Conservation (phyloP, 2,329 filamentous ascomycete species). For the Claviceps fusiformis region DNA sequence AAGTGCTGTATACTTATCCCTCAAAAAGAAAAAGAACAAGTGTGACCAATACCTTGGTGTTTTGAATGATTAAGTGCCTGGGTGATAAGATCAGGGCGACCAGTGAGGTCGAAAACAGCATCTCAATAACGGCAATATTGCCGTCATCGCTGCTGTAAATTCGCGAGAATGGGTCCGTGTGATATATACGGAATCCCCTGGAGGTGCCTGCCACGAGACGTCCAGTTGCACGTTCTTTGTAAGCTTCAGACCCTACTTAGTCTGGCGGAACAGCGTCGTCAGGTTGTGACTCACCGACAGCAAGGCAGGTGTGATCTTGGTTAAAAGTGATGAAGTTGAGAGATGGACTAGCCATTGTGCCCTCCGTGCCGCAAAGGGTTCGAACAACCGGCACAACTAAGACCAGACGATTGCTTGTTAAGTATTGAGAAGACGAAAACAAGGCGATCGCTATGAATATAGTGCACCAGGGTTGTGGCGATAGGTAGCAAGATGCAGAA, state of each 20-base stretch:
- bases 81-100: slow-evolving; percentile 89
- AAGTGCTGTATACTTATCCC: neutral
- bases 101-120: slow-evolving; percentile 96
- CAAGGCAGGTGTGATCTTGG: slow-evolving; percentile 94
- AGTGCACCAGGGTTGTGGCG: neutral
- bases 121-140: slow-evolving; percentile 92
- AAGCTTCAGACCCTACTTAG: neutral
- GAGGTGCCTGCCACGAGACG: slow-evolving; percentile 54
- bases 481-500: neutral
- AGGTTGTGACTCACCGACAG: slow-evolving; percentile 56
- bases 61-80: slow-evolving; percentile 85
- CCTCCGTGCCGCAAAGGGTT: neutral
- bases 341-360: slow-evolving; percentile 49
- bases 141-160: slow-evolving; percentile 90
- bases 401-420: neutral
- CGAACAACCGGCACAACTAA: neutral
- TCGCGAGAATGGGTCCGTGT: slow-evolving; percentile 89
- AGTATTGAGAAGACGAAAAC: neutral
- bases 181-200: slow-evolving; percentile 90
- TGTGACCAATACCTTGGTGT: slow-evolving; percentile 61
- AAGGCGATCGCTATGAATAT: neutral
- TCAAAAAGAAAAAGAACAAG: neutral
- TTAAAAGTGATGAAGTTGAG: slow-evolving; percentile 99
- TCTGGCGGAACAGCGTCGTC: neutral
- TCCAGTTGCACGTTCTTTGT: neutral